Evolutionary conservation across 345 rosid species (phyloP).

Genomic region (Sisymbrium altissimum): DNA sequence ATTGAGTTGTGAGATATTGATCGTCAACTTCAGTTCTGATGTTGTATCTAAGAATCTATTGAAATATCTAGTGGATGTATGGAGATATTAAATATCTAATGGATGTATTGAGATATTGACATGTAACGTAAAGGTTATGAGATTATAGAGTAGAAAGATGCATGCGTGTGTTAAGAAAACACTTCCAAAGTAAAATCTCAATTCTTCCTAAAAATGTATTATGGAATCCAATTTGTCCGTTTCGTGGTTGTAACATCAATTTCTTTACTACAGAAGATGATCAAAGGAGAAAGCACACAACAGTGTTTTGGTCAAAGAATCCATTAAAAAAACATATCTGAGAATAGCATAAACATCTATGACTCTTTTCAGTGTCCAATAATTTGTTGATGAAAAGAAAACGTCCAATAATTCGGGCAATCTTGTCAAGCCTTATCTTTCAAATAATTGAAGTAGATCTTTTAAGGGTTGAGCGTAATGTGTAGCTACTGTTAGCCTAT

Average conservation of each 20-base stretch:
- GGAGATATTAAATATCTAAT: slow-evolving; percentile 20
- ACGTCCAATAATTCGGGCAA: slow-evolving; percentile 19
- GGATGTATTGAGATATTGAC: slow-evolving; percentile 21
- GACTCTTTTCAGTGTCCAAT: slow-evolving; percentile 15
- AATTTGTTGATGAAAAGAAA: background rate
- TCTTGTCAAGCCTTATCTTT: slow-evolving; percentile 17
- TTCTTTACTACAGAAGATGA: slow-evolving; percentile 13
- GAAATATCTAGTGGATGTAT: slow-evolving; percentile 20
- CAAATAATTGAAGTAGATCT: slow-evolving; percentile 14
- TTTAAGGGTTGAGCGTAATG: background rate
- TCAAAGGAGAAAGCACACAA: background rate
- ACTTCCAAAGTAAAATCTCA: slow-evolving; percentile 26
- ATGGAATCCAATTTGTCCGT: slow-evolving; percentile 21
- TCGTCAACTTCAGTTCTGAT: background rate
- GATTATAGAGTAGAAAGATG: slow-evolving; percentile 15
- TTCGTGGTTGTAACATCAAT: slow-evolving; percentile 24
- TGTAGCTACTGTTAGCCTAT: too few relatives aligned
- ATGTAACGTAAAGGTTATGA: slow-evolving; percentile 29
- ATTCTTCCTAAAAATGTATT: slow-evolving; percentile 4
- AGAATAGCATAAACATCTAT: slow-evolving; percentile 1
- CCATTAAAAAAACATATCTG: slow-evolving; percentile 2
- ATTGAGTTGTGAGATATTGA: slow-evolving; percentile 4
- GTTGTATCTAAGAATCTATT: background rate
- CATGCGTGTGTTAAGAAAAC: slow-evolving; percentile 34
- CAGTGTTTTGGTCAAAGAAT: slow-evolving; percentile 21